Evolutionary conservation across 371 early-diverging fungal genomes (phyloP), one percentile per base, ranked within the genome.

Genomic region (Mortierella sp.): DNA sequence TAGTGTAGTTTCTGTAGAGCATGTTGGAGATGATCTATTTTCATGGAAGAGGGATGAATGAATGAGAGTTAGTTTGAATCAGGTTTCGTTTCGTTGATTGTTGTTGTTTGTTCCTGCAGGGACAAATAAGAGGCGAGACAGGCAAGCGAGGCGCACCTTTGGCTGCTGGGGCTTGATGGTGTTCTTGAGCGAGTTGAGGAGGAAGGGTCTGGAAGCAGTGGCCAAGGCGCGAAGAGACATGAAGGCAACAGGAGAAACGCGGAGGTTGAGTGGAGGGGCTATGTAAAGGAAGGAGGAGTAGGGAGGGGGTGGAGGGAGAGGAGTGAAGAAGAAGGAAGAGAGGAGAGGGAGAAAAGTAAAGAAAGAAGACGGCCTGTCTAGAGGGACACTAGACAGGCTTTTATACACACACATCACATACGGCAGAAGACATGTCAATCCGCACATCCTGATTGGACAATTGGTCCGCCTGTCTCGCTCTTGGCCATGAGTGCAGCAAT

Each of bases 1-100:
- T 75, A 53, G 87, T 87, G 75, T 87, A 87, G 87, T 87, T 87
- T 77, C 83, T 82, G 87, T 79, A 83, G 67, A 87, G 87, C 87
- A 87, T 87, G 76, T 71, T 81, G 55, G 86, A 81, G 55, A 82
- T 51, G 76, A 86, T 82, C 86, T 86, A 77, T 11, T 31, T 28
- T 8, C n/a, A 69, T 3, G 37, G 57, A 72, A 57, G 34, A 14
- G 19, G 24, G 31, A 19, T 26, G 51, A 71, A 34, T 48, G 37
- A n/a, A 40, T 40, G 43, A 40, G 43, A 40, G 43, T 40, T 40
- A 40, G 43, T 40, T 16, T 19, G 37, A 46, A 71, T 34, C 34
- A 75, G 75, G 34, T 37, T 64, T 64, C 37, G 34, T 28, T 11
- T 28, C 31, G 28, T 14, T 34, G 31, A 21, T 26, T n/a, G 24